Base-by-base conservation (phyloP, 2,329 filamentous ascomycete genomes). In the Penicillium crustosum region DNA sequence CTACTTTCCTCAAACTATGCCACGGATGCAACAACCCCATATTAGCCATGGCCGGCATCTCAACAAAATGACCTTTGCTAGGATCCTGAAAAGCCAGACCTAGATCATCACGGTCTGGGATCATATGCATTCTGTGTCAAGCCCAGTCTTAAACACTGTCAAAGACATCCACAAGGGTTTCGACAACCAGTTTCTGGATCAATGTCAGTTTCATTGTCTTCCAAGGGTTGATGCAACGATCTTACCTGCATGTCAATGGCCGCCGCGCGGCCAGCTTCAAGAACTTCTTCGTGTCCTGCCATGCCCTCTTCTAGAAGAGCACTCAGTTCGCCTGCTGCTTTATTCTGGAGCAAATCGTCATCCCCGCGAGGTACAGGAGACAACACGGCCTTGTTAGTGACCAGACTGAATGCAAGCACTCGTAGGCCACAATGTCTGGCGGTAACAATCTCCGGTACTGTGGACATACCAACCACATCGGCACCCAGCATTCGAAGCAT, bases 401-500 rank as follows among this genome's bases (percentile, higher is more conserved):
- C 86, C 48, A 89, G 73, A 68, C 85, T 88, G 67, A 89, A 82
- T 6, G 85, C 86, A 38, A 89, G 74, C 7, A 89, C 83, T 29
- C 82, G 77, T 64, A 89, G 80, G n/a, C 82, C 83, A 53, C 79
- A 81, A 70, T 89, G 86, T 61, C 86, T 79, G 33, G 86, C 86
- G 17, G 86, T 84, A 49, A 89, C 81, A 52, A 88, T 86, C 68
- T 89, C 86, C 8, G 86, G 86, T 29, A 89, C 85, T 0, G 86
- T 89, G 33, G 84, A 87, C 86, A 89, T 89, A 15, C 86, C 86
- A 2, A 89, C 86, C n/a, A 88, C 76, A 67, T 89, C 86, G n/a
- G 85, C 86, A 7, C 86, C 86, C 7, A 88, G 72, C 48, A 77
- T 77, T 39, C 79, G 78, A 58, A 89, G 76, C 80, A 88, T 82